Percentiles rank a stretch among this genome's conserved stretches.
Conservation (phyloP, 1,284 basidiomycete genomes). For the Pyrrhoderma noxium region DNA sequence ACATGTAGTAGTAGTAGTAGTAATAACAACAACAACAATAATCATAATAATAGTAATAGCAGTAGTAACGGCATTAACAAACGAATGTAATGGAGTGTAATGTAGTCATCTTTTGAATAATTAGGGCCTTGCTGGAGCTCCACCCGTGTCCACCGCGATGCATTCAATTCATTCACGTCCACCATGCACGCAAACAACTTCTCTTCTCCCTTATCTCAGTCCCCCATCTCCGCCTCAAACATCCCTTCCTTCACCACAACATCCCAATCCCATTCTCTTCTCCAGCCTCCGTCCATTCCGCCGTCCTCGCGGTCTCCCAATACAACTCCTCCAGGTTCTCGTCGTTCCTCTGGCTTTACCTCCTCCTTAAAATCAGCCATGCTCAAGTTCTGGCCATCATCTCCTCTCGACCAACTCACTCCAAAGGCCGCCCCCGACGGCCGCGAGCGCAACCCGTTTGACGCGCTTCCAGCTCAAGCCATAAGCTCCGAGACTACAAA, state of each 20-base stretch:
- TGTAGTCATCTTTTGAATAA: too few relatives aligned
- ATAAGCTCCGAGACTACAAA: conserved; percentile 19
- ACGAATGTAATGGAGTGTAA: too few relatives aligned
- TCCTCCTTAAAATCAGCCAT: conserved; percentile 30
- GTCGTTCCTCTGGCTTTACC: conserved; percentile 19
- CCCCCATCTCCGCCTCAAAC: conserved; percentile 6
- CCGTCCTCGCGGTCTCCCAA: conserved; percentile 3
- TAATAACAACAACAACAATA: too few relatives aligned
- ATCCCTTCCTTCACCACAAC: conserved; percentile 19
- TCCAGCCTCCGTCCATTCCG: conserved; percentile 20
- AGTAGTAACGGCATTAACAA: not conserved
- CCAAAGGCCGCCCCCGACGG: conserved; percentile 49
- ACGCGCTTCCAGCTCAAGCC: conserved; percentile 33
- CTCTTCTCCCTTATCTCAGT: conserved; percentile 13
- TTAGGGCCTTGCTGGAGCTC: too few relatives aligned
- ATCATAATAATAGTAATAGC: conserved; percentile 17
- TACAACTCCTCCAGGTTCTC: conserved; percentile 20
- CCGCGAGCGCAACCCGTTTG: conserved; percentile 69
- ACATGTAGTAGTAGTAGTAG: conserved; percentile 18
- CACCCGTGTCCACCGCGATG: too few relatives aligned
- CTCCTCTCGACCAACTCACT: conserved; percentile 61
- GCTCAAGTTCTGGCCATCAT: conserved; percentile 62
- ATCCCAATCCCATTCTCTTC: conserved; percentile 18
- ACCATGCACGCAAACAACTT: not conserved
- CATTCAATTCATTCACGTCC: not conserved